phyloP scores from a whole-genome alignment of 2,329 filamentous ascomycete genomes.

The Domatiomyces catenatus region DNA sequence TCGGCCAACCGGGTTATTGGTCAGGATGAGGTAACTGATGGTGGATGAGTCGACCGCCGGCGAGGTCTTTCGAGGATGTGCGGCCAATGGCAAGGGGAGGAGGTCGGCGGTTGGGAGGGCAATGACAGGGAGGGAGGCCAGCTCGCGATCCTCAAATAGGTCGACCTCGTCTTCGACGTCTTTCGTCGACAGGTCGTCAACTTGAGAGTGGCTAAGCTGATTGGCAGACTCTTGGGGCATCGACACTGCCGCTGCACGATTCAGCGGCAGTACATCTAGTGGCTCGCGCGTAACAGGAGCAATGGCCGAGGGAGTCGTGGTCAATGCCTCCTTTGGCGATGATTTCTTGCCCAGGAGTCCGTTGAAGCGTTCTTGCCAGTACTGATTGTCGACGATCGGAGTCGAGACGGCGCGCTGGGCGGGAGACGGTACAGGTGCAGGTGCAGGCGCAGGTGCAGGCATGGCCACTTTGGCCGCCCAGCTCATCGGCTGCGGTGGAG shows the following conservation, averaged over 20 bases:
- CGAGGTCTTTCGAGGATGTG: slow-evolving; percentile 1
- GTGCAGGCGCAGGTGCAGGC: slow-evolving; percentile 22
- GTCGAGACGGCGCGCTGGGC: slow-evolving; percentile 22
- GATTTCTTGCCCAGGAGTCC: slow-evolving; percentile 53
- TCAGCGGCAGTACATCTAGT: slow-evolving; percentile 37
- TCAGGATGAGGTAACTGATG: slow-evolving; percentile 2
- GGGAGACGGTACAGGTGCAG: slow-evolving; percentile 10
- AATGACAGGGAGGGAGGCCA: slow-evolving; percentile 59
- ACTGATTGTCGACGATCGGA: slow-evolving; percentile 32
- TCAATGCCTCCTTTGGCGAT: slow-evolving; percentile 21
- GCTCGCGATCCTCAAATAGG: slow-evolving; percentile 68
- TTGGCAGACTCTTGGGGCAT: slow-evolving; percentile 4
- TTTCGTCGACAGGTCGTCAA: slow-evolving; percentile 37
- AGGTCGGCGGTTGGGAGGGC: slow-evolving; percentile 37
- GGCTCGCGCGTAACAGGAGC: slow-evolving; percentile 53
- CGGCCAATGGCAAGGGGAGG: neutral
- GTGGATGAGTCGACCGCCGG: slow-evolving; percentile 5
- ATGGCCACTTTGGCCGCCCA: slow-evolving; percentile 26
- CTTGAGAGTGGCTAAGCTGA: slow-evolving; percentile 1
- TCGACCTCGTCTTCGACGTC: slow-evolving; percentile 64
- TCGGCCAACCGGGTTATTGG: slow-evolving; percentile 9
- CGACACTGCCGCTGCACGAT: slow-evolving; percentile 11
- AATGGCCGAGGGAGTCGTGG: slow-evolving; percentile 22
- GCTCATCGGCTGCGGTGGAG: slow-evolving; percentile 18
- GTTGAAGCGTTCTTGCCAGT: slow-evolving; percentile 47